phyloP scores from a whole-genome alignment of 225 moss, liverwort and hornwort genomes.

The Climacium dendroides region DNA sequence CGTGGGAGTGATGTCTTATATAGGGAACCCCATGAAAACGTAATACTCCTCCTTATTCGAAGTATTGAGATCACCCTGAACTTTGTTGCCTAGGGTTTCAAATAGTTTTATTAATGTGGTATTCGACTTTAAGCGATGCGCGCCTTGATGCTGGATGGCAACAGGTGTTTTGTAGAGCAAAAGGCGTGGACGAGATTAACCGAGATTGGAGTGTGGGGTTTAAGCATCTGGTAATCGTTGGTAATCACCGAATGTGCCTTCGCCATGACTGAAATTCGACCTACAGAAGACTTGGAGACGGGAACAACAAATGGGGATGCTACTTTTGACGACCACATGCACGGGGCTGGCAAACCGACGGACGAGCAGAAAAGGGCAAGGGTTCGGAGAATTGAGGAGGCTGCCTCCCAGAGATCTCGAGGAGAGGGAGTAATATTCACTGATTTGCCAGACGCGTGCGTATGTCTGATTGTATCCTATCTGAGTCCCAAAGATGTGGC shows the following conservation, averaged over 20 bases:
- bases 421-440: not conserved
- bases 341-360: not conserved
- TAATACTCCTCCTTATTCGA: not conserved
- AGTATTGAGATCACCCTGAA: not conserved
- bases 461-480: not conserved
- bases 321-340: not conserved
- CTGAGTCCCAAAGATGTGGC: constrained; percentile 19
- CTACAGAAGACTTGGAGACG: not conserved
- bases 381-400: not conserved
- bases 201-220: not conserved
- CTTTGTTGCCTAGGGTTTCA: not conserved
- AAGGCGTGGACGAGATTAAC: not conserved
- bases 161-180: not conserved
- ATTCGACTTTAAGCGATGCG: not conserved
- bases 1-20: not conserved
- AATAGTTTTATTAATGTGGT: not conserved
- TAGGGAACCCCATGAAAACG: not conserved
- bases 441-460: constrained; percentile 4
- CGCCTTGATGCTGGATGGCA: not conserved
- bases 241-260: not conserved
- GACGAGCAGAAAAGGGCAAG: not conserved
- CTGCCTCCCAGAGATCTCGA: not conserved
- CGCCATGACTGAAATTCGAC: not conserved
- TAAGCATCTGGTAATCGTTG: not conserved
- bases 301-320: not conserved